Evolutionary conservation across 345 rosid species (phyloP), one percentile per base, ranked within the genome.

Genomic region (Rhodomyrtus tomentosa): DNA sequence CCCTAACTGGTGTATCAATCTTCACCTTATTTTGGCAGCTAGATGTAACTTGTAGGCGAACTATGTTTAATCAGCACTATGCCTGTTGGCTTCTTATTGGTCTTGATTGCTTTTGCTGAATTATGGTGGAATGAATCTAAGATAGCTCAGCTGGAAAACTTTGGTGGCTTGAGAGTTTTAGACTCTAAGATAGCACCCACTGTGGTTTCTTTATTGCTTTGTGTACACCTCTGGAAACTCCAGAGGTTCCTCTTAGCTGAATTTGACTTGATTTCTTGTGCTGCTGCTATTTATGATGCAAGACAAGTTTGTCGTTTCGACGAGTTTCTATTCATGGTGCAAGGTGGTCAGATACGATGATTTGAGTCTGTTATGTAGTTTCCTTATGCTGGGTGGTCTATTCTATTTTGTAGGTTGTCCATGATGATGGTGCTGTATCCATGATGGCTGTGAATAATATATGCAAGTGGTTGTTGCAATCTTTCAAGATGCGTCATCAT

Each of bases 371-470:
- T 29, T 4, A 7, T 10, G 21, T 62, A 29, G 18, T 62, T 32
- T 62, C 74, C 74, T 62, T 1, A 62, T 62, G 74, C 74, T 62
- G 74, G 74, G 24, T 0, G 1, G 16, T 62, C 74, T 62, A 62
- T 62, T 29, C 24, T 62, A 7, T 55, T 29, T 3, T 90, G 87
- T 91, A 97, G 98, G 98, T 95, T 86, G 94, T 95, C 73, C 89
- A 92, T 87, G 99, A 95, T 88, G 98, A 95, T 84, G 98, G 98
- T 84, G 90, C 98, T 92, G 98, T 95, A 97, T 97, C 98, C 99
- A 89, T 88, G n/a, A 27, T 59, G 18, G 40, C 72, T 85, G n/a
- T 83, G 82, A 68, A 38, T 85, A 53, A 50, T 24, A 32, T 20
- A 36, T 56, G n/a, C 27, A 10, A 48, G 36, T 14, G 14, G 15